Evolutionary conservation across 345 rosid species (phyloP), one percentile per base, ranked within the genome.

Genomic region (Laguncularia racemosa): DNA sequence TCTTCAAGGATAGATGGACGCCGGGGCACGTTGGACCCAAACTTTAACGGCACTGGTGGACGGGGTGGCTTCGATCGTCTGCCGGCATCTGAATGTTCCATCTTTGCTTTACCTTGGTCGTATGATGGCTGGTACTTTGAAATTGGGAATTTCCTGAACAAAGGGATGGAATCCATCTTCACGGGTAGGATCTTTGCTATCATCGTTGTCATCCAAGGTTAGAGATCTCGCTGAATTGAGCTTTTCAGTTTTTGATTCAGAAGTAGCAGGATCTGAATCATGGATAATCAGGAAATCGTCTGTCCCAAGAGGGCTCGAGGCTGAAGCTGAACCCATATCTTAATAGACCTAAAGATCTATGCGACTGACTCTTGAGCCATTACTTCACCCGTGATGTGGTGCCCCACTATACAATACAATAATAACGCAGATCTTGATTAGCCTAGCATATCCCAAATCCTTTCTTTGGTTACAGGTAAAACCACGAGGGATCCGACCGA

Each of bases 1-100:
- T 13, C 52, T 51, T 73, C 77, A 4, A 73, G 77, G 14, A 56
- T 18, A 49, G 77, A 56, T 47, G 60, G 46, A 12, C 13, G 67
- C 13, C 64, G 77, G 13, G 55, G 5, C 4, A 44, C 38, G 14
- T 55, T 33, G 26, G 23, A 38, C 11, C 33, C 28, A n/a, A 52
- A 46, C n/a, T 52, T 49, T 0, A 67, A 59, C 0, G 59, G 58
- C 17, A 21, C 11, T 3, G 55, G 20, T 17, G 53, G 58, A 40
- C 49, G 2, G 1, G 46, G 16, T 1, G 10, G 47, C 10, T 4
- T 6, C 17, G 45, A 26, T 16, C 55, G 33, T 52, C 44, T 54
- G 12, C 44, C 11, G 1, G n/a, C 50, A 53, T 57, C 44, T 20
- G 58, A 20, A 38, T 61, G 62, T 53, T 62, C 55, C 59, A 57